These are phyloP conservation scores for Amauroascus verrucosus DNA, from an alignment of 2,329 filamentous ascomycete species.

Conservation along the genomic window DNA sequence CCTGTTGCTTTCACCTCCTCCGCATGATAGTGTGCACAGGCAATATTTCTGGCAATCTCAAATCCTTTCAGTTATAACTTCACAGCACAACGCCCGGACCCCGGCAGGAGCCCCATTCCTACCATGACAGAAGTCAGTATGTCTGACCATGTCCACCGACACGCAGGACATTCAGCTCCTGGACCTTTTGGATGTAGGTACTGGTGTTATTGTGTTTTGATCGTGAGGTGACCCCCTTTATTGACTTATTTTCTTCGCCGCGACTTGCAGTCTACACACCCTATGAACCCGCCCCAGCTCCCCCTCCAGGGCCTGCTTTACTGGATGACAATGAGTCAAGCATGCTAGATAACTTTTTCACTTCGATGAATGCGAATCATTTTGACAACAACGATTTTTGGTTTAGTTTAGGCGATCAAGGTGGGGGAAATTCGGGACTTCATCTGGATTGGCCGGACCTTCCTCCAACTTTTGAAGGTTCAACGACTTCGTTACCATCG, in stretches of 20 bases:
- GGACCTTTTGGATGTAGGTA: constrained; percentile 56
- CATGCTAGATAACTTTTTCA: constrained; percentile 43
- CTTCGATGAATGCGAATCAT: constrained; percentile 33
- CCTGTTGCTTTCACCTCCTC: not conserved
- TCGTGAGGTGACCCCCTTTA: constrained; percentile 26
- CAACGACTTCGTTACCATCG: constrained; percentile 50
- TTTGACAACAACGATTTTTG: constrained; percentile 32
- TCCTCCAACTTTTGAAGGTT: constrained; percentile 56
- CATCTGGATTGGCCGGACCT: constrained; percentile 40
- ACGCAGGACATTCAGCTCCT: constrained; percentile 43
- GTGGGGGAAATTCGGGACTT: constrained; percentile 2
- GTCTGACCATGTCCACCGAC: constrained; percentile 25
- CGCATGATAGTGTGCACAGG: constrained; percentile 4
- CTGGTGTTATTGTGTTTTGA: not conserved
- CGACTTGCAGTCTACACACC: constrained; percentile 22
- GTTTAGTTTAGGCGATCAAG: constrained; percentile 21
- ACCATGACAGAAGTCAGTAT: constrained; percentile 27
- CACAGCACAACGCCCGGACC: not conserved
- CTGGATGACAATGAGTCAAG: constrained; percentile 50
- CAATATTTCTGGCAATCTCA: not conserved
- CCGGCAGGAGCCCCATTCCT: not conserved
- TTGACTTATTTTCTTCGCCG: constrained; percentile 4
- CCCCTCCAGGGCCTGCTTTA: constrained; percentile 54
- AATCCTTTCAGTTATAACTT: not conserved
- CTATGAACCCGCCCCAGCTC: constrained; percentile 47